Evolutionary conservation across 2,329 filamentous ascomycete species (phyloP), one percentile per base, ranked within the genome.

Genomic region (Fusarium transvaalense): DNA sequence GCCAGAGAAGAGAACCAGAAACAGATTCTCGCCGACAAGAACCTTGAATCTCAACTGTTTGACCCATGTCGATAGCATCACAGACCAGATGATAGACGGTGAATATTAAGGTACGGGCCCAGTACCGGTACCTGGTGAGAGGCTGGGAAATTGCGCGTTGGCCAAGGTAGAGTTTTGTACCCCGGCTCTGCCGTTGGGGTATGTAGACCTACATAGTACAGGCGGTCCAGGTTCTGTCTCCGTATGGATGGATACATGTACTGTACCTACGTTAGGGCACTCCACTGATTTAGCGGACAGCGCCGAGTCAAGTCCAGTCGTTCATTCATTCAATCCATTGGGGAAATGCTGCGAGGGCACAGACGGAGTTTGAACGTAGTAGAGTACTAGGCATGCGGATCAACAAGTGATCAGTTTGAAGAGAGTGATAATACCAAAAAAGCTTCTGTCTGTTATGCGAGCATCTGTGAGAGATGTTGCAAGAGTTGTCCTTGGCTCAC

Each of bases 211-310:
- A n/a, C n/a, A n/a, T n/a, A n/a, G n/a, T n/a, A n/a, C n/a, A n/a
- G n/a, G n/a, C 41, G 39, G 37, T 19, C 23, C 23, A n/a, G 29
- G 14, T 35, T 38, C n/a, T 29, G 23, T 51, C 38, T 45, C 42
- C 42, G 19, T 29, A 45, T 35, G 34, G 34, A 25, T 17, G 32
- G n/a, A 39, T 51, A 38, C 34, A 51, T 51, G 46, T 48, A 48
- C 34, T 51, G 46, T 48, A 48, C 34, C 34, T 51, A 51, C 47
- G 23, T 51, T 51, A 51, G 47, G 34, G 47, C n/a, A 61, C 69
- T 66, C 72, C 72, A 74, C 71, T 43, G 37, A 19, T 60, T 69
- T 67, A 73, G 52, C 68, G 72, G 59, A 50, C 70, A 69, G 56
- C 56, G 55, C 59, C 66, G 71, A 74, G 72, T 74, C 72, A 69